These are phyloP conservation scores for Solioccasus polychromus DNA, from an alignment of 768 basidiomycete species.

Conservation along the genomic window DNA sequence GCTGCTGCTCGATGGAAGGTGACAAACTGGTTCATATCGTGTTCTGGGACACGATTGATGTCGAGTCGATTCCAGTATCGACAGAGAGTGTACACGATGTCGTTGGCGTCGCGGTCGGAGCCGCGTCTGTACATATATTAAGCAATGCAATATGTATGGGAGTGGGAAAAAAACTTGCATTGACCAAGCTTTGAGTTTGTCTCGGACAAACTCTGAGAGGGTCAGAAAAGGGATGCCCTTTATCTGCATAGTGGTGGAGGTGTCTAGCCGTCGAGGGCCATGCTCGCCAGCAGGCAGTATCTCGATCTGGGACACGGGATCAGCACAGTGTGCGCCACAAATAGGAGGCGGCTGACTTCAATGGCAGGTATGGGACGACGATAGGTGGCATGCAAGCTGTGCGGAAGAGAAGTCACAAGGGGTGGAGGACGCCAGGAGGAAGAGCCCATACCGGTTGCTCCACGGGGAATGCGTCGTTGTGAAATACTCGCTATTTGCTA, in stretches of 20 bases:
- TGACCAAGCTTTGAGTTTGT: constrained; percentile 80
- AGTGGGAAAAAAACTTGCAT: constrained; percentile 48
- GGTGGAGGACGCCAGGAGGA: not conserved
- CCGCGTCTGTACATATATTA: constrained; percentile 49
- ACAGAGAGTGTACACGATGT: constrained; percentile 67
- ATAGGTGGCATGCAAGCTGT: constrained; percentile 73
- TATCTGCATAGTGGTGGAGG: constrained; percentile 62
- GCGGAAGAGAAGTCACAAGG: constrained; percentile 14
- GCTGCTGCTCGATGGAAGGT: constrained; percentile 54
- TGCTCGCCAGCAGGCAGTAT: constrained; percentile 79
- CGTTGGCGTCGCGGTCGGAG: constrained; percentile 70
- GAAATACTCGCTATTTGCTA: constrained; percentile 61
- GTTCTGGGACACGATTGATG: constrained; percentile 82
- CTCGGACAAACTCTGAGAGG: constrained; percentile 82
- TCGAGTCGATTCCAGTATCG: constrained; percentile 82
- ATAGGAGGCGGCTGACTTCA: constrained; percentile 45
- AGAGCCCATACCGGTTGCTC: constrained; percentile 66
- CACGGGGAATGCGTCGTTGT: constrained; percentile 74
- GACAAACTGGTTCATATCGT: constrained; percentile 81
- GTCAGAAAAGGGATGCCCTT: constrained; percentile 77
- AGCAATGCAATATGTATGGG: constrained; percentile 10
- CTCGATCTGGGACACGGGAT: constrained; percentile 56
- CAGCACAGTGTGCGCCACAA: constrained; percentile 1
- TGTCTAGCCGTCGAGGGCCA: constrained; percentile 72
- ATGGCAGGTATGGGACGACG: constrained; percentile 73